A percentile compares a stretch with the other conserved stretches of the same genome.
Conservation (phyloP, 192 early-diverging fungal genomes). For the Backusella liffmaniae region DNA sequence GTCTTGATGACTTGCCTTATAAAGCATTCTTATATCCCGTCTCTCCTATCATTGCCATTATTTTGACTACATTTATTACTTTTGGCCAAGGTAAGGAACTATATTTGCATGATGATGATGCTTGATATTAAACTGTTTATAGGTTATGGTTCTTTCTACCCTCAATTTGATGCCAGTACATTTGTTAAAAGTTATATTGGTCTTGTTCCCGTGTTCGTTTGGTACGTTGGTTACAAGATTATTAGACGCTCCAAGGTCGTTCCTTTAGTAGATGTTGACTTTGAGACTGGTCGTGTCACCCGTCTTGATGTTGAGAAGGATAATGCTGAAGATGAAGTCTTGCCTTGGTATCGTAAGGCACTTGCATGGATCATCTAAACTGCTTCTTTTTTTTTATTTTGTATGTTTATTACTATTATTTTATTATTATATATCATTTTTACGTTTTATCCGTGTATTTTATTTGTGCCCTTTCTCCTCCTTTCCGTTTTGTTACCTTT, state of each 20-base stretch:
- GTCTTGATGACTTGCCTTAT: slow-evolving; percentile 63
- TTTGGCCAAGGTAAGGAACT: slow-evolving; percentile 49
- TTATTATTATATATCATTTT: not conserved
- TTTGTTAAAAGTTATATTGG: slow-evolving; percentile 61
- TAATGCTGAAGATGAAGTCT: not conserved
- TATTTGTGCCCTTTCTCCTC: not conserved
- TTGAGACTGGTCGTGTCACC: slow-evolving; percentile 51
- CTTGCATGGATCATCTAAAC: slow-evolving; percentile 10
- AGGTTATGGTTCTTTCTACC: slow-evolving; percentile 50
- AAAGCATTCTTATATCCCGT: slow-evolving; percentile 63
- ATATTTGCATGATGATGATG: too few species aligned
- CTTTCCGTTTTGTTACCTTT: not conserved
- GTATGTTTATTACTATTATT: not conserved
- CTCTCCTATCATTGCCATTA: slow-evolving; percentile 62
- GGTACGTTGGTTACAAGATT: slow-evolving; percentile 63
- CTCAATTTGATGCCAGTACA: slow-evolving; percentile 46
- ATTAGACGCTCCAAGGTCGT: slow-evolving; percentile 55
- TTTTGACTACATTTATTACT: slow-evolving; percentile 56
- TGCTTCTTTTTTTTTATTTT: not conserved
- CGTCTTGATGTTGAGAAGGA: slow-evolving; percentile 21
- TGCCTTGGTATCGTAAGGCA: slow-evolving; percentile 11
- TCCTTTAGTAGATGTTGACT: slow-evolving; percentile 58
- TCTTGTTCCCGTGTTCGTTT: slow-evolving; percentile 53
- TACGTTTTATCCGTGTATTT: not conserved
- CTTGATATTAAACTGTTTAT: not conserved